phyloP scores from a whole-genome alignment of 129 eudicot genomes.

The Dittrichia graveolens region DNA sequence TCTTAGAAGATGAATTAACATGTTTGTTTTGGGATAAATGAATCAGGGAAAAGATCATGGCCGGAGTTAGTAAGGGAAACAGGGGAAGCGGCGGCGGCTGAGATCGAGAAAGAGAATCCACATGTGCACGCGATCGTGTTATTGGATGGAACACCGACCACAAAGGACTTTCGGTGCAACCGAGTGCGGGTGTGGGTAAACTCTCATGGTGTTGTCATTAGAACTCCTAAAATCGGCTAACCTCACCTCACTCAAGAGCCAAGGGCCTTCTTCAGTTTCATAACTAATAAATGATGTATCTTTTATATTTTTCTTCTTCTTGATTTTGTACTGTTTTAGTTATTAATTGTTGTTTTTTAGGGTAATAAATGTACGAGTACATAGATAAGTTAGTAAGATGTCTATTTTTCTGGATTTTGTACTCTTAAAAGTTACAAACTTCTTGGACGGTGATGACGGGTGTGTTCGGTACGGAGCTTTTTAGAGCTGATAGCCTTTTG shows the following conservation, averaged over 20 bases:
- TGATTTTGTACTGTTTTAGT: neutral
- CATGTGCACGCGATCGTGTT: conserved; percentile 47
- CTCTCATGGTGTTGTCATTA: conserved; percentile 35
- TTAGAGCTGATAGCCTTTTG: too few relatives aligned
- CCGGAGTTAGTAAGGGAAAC: conserved; percentile 54
- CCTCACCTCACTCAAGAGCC: neutral
- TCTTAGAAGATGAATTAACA: neutral
- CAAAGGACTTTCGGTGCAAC: conserved; percentile 46
- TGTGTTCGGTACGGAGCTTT: too few relatives aligned
- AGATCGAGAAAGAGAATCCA: conserved; percentile 54
- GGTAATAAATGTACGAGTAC: neutral
- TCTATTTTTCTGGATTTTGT: too few relatives aligned
- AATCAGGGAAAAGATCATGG: conserved; percentile 50
- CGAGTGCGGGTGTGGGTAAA: conserved; percentile 63
- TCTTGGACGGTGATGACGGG: too few relatives aligned
- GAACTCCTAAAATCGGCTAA: conserved; percentile 40
- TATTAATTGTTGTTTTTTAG: neutral
- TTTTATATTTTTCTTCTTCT: neutral
- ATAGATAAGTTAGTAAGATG: neutral
- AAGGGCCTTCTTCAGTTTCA: neutral
- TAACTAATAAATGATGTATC: neutral
- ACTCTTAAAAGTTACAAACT: too few relatives aligned
- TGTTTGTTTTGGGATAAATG: conserved; percentile 7
- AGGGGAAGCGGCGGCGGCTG: conserved; percentile 40
- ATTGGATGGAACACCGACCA: conserved; percentile 42